These are phyloP conservation scores for Zostera marina DNA, from an alignment of 116 monocot species.

Conservation along the genomic window DNA sequence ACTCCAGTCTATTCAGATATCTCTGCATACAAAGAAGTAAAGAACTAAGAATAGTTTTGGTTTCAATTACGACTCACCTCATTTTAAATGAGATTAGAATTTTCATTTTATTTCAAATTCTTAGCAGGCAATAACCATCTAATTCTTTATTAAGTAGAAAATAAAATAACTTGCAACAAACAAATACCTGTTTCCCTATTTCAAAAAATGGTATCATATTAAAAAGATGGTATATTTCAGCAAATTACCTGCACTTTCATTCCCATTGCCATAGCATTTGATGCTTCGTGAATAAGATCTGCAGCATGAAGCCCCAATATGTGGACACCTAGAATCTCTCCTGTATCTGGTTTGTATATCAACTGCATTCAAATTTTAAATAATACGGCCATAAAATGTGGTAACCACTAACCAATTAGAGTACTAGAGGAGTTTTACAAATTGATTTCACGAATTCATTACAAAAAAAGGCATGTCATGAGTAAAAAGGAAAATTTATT, in stretches of 20 bases:
- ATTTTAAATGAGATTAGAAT: background rate
- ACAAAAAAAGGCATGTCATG: too few relatives aligned
- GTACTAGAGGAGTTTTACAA: too few relatives aligned
- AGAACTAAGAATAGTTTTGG: background rate
- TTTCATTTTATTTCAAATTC: background rate
- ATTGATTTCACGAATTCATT: too few relatives aligned
- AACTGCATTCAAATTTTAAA: slow-evolving; percentile 42
- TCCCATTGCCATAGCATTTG: slow-evolving; percentile 88
- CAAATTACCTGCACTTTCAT: slow-evolving; percentile 57
- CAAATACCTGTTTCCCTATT: background rate
- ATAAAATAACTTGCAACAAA: background rate
- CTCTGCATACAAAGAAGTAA: background rate
- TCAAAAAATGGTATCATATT: background rate
- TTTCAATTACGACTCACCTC: background rate
- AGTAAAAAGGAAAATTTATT: too few relatives aligned
- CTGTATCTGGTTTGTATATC: slow-evolving; percentile 90
- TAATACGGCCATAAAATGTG: background rate
- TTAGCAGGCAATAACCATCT: background rate
- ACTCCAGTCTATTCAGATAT: background rate
- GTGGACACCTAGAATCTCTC: slow-evolving; percentile 96
- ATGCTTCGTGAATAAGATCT: slow-evolving; percentile 95
- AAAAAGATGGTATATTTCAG: background rate
- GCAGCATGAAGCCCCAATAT: slow-evolving; percentile 95
- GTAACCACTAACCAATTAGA: too few relatives aligned
- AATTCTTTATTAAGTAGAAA: background rate